Base-by-base conservation (phyloP, 257 asterid genomes). In the Gynochthodes officinalis region DNA sequence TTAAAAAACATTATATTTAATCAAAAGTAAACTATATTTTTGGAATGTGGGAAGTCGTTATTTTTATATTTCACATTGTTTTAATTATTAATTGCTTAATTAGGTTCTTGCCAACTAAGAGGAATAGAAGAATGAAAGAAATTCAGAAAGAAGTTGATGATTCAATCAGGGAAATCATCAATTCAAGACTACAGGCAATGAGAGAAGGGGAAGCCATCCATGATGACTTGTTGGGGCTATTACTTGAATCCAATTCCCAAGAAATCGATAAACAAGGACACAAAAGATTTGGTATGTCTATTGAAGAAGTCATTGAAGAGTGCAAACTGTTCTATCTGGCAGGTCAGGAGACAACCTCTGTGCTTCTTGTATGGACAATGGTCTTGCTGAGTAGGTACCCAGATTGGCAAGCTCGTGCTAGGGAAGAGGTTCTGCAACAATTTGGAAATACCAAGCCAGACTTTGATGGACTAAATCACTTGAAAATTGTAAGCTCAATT, bases 251-350 rank as follows among this genome's bases (percentile, higher is more conserved):
- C 2, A 80, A 77, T 18, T 64, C 35, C 2, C 55, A 69, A 28
- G 82, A 80, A 69, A 80, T 73, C 37, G 48, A 64, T 7, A 49
- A 59, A 10, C 55, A 76, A 14, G 76, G 74, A 7, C 46, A 30
- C 57, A 66, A 54, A 14, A 18, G 64, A 4, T 42, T 32, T 25
- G 82, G 79, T 1, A 63, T 80, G 79, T 69, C 39, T 30, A 64
- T 39, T 0, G 2, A 3, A 70, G 79, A 80, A 1, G 64, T 80
- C n/a, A 70, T 77, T 54, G 72, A 77, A 49, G 82, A 81, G 44
- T 77, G 82, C 73, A 77, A 77, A 37, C 14, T 81, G 25, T 81
- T 81, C 53, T 81, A 81, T 40, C 64, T 81, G 49, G 82, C 82
- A 0, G 84, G 84, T 2, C 84, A 81, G 21, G 82, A 81, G 49